phyloP scores from a whole-genome alignment of 2,329 filamentous ascomycete species.

The Knoxdaviesia proteae region DNA sequence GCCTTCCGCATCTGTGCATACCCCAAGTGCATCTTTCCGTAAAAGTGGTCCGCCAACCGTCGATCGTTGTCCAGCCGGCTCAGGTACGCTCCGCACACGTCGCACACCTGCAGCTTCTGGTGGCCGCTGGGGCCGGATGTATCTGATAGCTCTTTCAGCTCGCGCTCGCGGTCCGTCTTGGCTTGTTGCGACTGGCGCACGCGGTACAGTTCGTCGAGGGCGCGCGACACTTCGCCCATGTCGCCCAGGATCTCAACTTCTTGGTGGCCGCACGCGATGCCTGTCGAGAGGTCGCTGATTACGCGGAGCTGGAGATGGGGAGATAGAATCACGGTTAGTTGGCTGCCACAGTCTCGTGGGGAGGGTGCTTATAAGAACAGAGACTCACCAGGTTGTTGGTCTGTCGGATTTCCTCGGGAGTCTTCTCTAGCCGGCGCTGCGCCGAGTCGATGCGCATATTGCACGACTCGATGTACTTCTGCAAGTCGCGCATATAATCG shows the following conservation, averaged over 20 bases:
- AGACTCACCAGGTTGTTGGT: conserved; percentile 55
- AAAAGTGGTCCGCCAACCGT: conserved; percentile 87
- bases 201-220: conserved; percentile 74
- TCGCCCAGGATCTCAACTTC: conserved; percentile 77
- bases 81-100: conserved; percentile 92
- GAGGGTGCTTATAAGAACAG: conserved; percentile 10
- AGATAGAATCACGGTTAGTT: neutral
- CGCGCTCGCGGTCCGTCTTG: conserved; percentile 67
- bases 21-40: conserved; percentile 97
- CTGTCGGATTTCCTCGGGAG: conserved; percentile 88
- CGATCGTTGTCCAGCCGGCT: conserved; percentile 85
- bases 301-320: conserved; percentile 38
- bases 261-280: conserved; percentile 61
- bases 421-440: conserved; percentile 84
- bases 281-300: conserved; percentile 61
- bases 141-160: conserved; percentile 77
- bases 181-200: conserved; percentile 60
- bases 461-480: conserved; percentile 93
- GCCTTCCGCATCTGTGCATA: conserved; percentile 98
- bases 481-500: conserved; percentile 89
- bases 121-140: conserved; percentile 85
- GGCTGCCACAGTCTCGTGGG: rapidly evolving
- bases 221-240: conserved; percentile 57
- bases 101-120: conserved; percentile 95
- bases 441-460: conserved; percentile 82